These are phyloP conservation scores for Ajuga chamaepitys DNA, from an alignment of 257 asterid species.

Conservation along the genomic window DNA sequence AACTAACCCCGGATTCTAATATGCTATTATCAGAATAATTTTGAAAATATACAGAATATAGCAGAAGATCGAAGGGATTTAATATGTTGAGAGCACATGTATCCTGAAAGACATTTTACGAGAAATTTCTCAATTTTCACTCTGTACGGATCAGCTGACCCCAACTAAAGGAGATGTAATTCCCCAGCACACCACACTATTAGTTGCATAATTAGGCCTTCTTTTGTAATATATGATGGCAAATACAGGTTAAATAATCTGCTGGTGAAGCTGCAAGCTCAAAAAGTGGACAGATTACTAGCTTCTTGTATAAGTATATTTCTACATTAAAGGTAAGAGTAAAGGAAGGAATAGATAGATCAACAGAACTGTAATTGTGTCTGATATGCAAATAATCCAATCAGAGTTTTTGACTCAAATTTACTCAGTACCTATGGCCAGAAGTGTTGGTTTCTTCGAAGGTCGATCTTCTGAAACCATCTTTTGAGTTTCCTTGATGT, in stretches of 20 bases:
- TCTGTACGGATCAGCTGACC: background rate
- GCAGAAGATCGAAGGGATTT: background rate
- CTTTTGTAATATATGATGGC: background rate
- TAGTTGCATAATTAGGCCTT: background rate
- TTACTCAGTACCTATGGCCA: slow-evolving; percentile 71
- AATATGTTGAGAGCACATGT: background rate
- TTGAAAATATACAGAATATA: background rate
- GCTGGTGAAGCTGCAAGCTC: background rate
- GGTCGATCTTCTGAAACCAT: slow-evolving; percentile 83
- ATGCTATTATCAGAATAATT: background rate
- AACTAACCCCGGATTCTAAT: background rate
- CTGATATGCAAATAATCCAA: background rate
- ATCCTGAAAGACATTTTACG: background rate
- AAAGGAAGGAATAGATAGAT: background rate
- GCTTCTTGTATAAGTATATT: background rate
- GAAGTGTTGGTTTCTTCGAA: slow-evolving; percentile 81
- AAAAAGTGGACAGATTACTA: background rate
- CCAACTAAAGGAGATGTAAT: background rate
- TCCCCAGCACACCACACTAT: background rate
- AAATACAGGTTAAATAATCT: background rate
- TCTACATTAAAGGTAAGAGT: background rate
- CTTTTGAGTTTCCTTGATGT: slow-evolving; percentile 64
- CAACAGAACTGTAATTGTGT: background rate
- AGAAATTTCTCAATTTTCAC: background rate
- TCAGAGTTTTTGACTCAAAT: background rate